Base-by-base conservation (phyloP, 129 eudicot species). In the Tanacetum coccineum region DNA sequence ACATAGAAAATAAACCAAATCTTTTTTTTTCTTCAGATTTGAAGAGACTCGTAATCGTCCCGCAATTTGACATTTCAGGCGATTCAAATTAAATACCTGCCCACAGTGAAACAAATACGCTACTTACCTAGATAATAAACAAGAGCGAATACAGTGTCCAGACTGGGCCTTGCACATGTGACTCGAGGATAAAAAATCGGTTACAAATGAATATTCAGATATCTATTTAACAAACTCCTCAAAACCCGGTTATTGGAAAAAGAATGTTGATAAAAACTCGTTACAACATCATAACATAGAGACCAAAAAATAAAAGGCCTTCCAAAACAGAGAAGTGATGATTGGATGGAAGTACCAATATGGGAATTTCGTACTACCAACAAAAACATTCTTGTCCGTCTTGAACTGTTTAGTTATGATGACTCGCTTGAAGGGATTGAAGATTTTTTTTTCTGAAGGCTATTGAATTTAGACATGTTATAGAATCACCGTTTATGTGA, bases 301-400 rank as follows among this genome's bases (percentile, higher is more conserved):
- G n/a, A n/a, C n/a, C 59, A 28, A 21, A 53, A 19, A 53, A 53
- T 53, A 53, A 25, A 52, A 67, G 30, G 62, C 17, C 36, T 67
- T 52, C 72, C 62, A 52, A 42, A 18, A 17, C 62, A 4, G 59
- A 67, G 72, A 30, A 67, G 39, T 12, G 72, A 67, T 52, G 72
- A 60, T 18, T 67, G 72, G 62, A 67, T 51, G 72, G 62, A 67
- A 32, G 72, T 67, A 7, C 72, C 17, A 18, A 21, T 67, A 11
- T 52, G 59, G 26, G 72, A 32, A 32, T 67, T 52, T 3, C 0
- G n/a, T 21, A 17, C 30, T 25, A 30, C 14, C 15, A 28, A 26
- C 4, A 10, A 21, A 46, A 48, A 1, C 9, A 28, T 50, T 51
- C 12, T 6, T 10, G 17, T 66, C 2, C 10, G 6, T 36, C 21